Evolutionary conservation across 108 stramenopile genomes (phyloP), one percentile per base, ranked within the genome.

Genomic region (Aurantiochytrium sp.): DNA sequence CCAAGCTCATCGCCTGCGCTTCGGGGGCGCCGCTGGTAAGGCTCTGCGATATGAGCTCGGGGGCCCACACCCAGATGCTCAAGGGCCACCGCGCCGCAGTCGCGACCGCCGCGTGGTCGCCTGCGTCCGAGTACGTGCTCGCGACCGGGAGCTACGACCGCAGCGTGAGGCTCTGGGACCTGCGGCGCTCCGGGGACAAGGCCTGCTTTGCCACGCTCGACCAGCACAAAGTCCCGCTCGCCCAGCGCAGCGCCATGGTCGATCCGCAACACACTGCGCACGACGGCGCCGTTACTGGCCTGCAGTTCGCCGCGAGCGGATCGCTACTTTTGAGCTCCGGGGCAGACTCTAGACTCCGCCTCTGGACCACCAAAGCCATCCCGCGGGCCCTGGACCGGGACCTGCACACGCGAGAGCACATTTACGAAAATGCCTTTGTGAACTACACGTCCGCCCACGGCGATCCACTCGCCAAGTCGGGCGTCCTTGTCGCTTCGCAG

Each of bases 141-240:
- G 73, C 73, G 6, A 81, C 73, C 36, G 73, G 73, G n/a, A 48
- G 73, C 27, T 41, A 17, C 24, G 73, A 81, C 73, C 39, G 45
- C 6, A 81, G 42, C 73, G 2, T 81, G 8, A 37, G 73, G 36
- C 39, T 81, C 6, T 81, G 73, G 73, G 73, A 81, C 30, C 30
- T 81, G 24, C 39, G 73, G 8, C 73, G 73, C 42, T 81, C 73
- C 6, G 73, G 73, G 17, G 42, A 81, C n/a, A 24, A 24, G n/a
- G 73, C 42, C 39, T 81, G 73, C 45, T 81, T 48, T 81, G 73
- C 73, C 6, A 48, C 45, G 6, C 73, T 81, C 30, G 73, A 81
- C 24, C 73, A 81, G 1, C 39, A 81, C 73, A 81, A 42, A n/a
- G 39, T 24, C 12, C 39, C 39, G 32, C 42, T 41, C n/a, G 42